These are phyloP conservation scores for Hypoxylon crocopeplum DNA, from an alignment of 495 filamentous ascomycete genomes.

Conservation along the genomic window DNA sequence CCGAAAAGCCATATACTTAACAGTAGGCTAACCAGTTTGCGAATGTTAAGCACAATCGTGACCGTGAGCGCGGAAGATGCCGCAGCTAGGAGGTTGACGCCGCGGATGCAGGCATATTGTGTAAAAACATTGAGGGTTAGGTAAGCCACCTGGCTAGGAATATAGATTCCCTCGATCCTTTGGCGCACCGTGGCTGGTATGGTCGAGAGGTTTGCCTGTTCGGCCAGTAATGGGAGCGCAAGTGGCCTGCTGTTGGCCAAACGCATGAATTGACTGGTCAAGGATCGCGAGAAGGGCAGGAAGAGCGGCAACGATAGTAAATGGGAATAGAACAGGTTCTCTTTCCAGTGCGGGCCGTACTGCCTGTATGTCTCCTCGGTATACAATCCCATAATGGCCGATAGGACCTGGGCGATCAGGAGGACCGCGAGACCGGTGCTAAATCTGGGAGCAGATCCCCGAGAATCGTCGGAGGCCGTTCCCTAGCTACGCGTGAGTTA, in stretches of 20 bases:
- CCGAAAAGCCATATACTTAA: constrained; percentile 94
- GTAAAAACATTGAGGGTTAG: constrained; percentile 84
- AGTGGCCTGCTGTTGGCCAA: constrained; percentile 58
- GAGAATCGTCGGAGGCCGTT: constrained; percentile 37
- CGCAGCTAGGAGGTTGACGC: constrained; percentile 88
- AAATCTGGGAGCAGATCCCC: constrained; percentile 55
- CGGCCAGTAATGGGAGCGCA: constrained; percentile 44
- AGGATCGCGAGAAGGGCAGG: constrained; percentile 60
- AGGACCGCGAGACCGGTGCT: constrained; percentile 83
- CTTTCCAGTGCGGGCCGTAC: constrained; percentile 91
- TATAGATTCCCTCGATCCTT: constrained; percentile 46
- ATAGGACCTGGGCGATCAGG: constrained; percentile 86
- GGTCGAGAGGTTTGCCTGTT: constrained; percentile 39
- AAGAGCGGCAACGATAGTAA: constrained; percentile 76
- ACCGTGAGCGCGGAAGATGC: constrained; percentile 90
- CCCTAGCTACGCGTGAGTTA: constrained; percentile 38
- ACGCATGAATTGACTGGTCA: constrained; percentile 57
- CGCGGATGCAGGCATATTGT: constrained; percentile 92
- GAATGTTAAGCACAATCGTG: constrained; percentile 92
- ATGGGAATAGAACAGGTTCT: constrained; percentile 95
- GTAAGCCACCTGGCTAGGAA: constrained; percentile 76
- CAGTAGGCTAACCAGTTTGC: constrained; percentile 90
- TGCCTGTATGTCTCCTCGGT: constrained; percentile 85
- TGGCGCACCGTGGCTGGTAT: constrained; percentile 40
- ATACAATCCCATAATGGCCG: constrained; percentile 93